phyloP scores from a whole-genome alignment of 208 protist species.

The Leishmania arabica region DNA sequence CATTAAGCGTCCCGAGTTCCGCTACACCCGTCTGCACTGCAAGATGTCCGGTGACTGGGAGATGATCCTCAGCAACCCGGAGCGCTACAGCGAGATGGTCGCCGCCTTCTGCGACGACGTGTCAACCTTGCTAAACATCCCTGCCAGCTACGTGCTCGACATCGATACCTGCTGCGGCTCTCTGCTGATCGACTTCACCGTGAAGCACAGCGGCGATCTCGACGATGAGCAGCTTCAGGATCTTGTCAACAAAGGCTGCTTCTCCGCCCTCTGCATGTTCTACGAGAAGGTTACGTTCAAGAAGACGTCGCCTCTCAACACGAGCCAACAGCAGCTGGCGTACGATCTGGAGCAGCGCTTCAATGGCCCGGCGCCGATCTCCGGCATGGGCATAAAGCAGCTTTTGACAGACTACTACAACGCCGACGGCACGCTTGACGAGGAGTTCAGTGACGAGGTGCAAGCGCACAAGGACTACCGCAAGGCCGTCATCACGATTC shows the following conservation, averaged over 20 bases:
- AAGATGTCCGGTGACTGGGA: conserved; percentile 72
- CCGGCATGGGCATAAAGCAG: conserved; percentile 59
- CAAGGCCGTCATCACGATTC: conserved; percentile 49
- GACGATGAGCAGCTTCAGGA: conserved; percentile 66
- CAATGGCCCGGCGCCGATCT: conserved; percentile 37
- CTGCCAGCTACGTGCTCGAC: conserved; percentile 46
- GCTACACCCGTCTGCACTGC: conserved; percentile 63
- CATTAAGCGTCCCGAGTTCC: conserved; percentile 36
- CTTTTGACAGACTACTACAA: conserved; percentile 60
- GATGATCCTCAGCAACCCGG: conserved; percentile 48
- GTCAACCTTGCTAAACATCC: conserved; percentile 45
- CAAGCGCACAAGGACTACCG: conserved; percentile 57
- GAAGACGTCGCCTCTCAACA: conserved; percentile 69
- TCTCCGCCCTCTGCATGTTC: conserved; percentile 53
- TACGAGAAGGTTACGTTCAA: conserved; percentile 72
- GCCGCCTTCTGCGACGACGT: conserved; percentile 52
- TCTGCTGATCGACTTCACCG: conserved; percentile 62
- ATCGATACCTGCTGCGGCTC: conserved; percentile 49
- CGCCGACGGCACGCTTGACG: conserved; percentile 47
- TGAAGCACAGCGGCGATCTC: conserved; percentile 65
- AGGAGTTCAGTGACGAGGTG: conserved; percentile 50
- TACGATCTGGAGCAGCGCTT: conserved; percentile 30
- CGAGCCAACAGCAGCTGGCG: conserved; percentile 42
- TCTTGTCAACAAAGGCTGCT: conserved; percentile 58
- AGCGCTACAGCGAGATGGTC: conserved; percentile 42